A percentile compares a stretch with the other conserved stretches of the same genome.
These are phyloP conservation scores for Termitomyces sp. DNA, from an alignment of 768 basidiomycete species.

Conservation along the genomic window DNA sequence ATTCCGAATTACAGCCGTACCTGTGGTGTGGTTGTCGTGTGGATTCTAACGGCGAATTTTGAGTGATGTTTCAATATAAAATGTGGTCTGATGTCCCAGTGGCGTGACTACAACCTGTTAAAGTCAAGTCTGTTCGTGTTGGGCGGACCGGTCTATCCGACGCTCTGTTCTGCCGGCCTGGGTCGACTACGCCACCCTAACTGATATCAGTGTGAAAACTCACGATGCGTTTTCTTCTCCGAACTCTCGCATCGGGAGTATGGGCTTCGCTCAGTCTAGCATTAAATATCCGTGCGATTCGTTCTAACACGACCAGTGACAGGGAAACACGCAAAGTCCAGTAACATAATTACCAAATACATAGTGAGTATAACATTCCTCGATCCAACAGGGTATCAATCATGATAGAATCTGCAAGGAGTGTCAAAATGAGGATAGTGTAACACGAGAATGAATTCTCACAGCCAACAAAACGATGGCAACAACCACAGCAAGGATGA, in stretches of 20 bases:
- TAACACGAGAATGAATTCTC: constrained; percentile 29
- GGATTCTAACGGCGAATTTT: background rate
- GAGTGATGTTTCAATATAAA: too few species aligned
- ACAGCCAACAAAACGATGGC: constrained; percentile 92
- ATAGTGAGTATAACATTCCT: constrained; percentile 8
- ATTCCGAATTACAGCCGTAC: background rate
- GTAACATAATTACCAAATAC: constrained; percentile 13
- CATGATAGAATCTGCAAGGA: constrained; percentile 11
- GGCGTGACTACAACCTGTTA: too few species aligned
- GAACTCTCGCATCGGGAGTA: too few species aligned
- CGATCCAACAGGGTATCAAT: constrained; percentile 7
- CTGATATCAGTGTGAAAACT: background rate
- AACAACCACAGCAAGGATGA: constrained; percentile 83
- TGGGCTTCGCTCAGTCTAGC: background rate
- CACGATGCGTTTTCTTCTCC: background rate
- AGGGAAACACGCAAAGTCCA: background rate
- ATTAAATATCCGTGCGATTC: background rate
- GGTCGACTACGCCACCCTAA: background rate
- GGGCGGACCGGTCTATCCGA: too few species aligned
- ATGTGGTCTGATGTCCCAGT: too few species aligned
- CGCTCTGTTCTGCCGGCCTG: too few species aligned
- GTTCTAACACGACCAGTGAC: background rate
- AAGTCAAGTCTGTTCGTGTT: too few species aligned
- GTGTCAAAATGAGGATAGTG: background rate
- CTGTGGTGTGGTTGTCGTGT: background rate